A percentile compares a stretch with the other conserved stretches of the same genome.
phyloP scores from a whole-genome alignment of 139 green algal genomes.

The Chlamydomonas sphaeroides region DNA sequence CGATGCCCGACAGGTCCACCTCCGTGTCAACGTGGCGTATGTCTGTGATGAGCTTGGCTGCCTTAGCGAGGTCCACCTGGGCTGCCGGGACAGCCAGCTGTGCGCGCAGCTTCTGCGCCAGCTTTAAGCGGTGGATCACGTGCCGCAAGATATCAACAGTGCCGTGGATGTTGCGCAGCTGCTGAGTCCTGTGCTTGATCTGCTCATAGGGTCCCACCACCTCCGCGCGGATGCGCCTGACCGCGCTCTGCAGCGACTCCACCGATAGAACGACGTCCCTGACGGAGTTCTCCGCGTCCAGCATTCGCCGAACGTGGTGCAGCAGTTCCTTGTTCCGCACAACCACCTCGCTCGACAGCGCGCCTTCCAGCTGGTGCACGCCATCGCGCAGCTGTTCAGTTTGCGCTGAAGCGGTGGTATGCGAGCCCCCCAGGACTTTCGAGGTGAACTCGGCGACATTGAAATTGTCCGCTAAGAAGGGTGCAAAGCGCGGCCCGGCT shows the following conservation, averaged over 20 bases:
- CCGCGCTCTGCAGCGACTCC: conserved; percentile 70
- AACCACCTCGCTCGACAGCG: conserved; percentile 65
- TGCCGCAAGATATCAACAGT: conserved; percentile 77
- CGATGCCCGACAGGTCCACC: conserved; percentile 68
- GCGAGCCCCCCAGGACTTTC: conserved; percentile 64
- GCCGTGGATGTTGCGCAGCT: conserved; percentile 69
- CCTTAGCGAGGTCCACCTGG: conserved; percentile 84
- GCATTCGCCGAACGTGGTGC: conserved; percentile 55
- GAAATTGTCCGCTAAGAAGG: conserved; percentile 64
- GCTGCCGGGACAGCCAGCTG: conserved; percentile 51
- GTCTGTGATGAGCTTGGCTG: conserved; percentile 83
- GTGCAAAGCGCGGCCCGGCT: neutral
- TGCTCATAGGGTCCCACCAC: conserved; percentile 71
- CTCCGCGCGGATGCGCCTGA: conserved; percentile 71
- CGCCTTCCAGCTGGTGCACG: conserved; percentile 65
- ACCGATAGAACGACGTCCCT: conserved; percentile 72
- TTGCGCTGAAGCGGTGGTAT: conserved; percentile 72
- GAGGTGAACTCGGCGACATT: conserved; percentile 78
- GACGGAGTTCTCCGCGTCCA: conserved; percentile 65
- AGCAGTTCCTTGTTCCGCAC: conserved; percentile 64
- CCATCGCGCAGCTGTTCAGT: conserved; percentile 71
- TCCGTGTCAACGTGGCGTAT: conserved; percentile 64
- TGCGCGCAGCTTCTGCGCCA: conserved; percentile 55
- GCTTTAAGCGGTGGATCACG: conserved; percentile 70
- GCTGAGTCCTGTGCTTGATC: conserved; percentile 53